Evolutionary conservation across 148 eudicot genomes (phyloP).

Genomic region (Heliamphora exappendiculata): DNA sequence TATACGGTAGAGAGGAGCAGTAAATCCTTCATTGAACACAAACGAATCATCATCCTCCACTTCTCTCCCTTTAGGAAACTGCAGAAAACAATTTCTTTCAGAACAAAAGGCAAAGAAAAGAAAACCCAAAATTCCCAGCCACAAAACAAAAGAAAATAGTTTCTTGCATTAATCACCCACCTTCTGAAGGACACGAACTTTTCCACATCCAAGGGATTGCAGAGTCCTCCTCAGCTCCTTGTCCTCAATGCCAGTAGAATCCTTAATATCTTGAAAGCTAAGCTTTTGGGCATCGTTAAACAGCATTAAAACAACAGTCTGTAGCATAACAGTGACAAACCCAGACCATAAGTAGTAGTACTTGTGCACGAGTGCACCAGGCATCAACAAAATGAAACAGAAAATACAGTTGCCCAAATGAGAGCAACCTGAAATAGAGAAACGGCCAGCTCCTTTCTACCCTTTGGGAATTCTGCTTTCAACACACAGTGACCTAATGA

Average conservation of each 20-base stretch:
- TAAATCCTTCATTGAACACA: slow-evolving; percentile 66
- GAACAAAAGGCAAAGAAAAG: too few relatives aligned
- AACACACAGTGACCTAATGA: slow-evolving; percentile 93
- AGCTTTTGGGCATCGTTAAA: slow-evolving; percentile 87
- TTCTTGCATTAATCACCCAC: not conserved
- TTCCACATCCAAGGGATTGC: slow-evolving; percentile 97
- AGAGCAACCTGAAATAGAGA: slow-evolving; percentile 89
- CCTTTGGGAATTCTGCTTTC: slow-evolving; percentile 82
- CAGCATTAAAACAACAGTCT: slow-evolving; percentile 95
- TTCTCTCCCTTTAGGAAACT: slow-evolving; percentile 92
- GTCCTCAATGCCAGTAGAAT: slow-evolving; percentile 88
- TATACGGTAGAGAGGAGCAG: slow-evolving; percentile 84
- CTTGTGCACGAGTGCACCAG: not conserved
- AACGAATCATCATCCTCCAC: slow-evolving; percentile 85
- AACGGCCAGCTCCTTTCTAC: slow-evolving; percentile 94
- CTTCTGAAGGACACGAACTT: slow-evolving; percentile 84
- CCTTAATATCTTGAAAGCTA: slow-evolving; percentile 89
- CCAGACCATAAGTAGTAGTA: not conserved
- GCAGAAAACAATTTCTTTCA: slow-evolving; percentile 19
- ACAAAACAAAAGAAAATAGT: not conserved
- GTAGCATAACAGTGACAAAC: slow-evolving; percentile 11
- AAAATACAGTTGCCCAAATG: not conserved
- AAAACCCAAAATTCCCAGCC: not conserved
- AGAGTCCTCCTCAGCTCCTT: slow-evolving; percentile 87
- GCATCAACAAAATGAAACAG: not conserved